A percentile compares a stretch with the other conserved stretches of the same genome.
phyloP scores from a whole-genome alignment of 129 eudicot species.

The Centella asiatica region DNA sequence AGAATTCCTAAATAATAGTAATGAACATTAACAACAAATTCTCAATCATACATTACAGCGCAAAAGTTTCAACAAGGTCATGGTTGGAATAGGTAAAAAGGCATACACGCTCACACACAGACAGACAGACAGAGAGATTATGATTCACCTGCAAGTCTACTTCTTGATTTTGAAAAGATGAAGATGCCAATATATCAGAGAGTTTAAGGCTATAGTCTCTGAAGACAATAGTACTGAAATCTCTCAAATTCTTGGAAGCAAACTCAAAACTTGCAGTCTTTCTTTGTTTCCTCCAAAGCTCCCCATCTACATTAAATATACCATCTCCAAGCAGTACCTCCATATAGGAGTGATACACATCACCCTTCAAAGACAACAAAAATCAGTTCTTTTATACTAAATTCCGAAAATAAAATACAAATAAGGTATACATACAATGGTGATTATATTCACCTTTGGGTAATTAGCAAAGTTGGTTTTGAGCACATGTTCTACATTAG shows the following conservation, averaged over 20 bases:
- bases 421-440: background rate
- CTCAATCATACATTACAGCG: background rate
- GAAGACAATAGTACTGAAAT: slow-evolving; percentile 86
- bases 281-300: slow-evolving; percentile 87
- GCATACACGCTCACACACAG: too few species aligned
- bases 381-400: slow-evolving; percentile 7
- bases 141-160: slow-evolving; percentile 77
- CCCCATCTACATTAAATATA: slow-evolving; percentile 93
- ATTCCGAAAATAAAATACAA: background rate
- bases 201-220: slow-evolving; percentile 90
- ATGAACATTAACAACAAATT: too few species aligned
- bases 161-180: slow-evolving; percentile 37
- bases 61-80: background rate
- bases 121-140: too few species aligned
- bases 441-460: slow-evolving; percentile 59
- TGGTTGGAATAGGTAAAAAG: background rate
- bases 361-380: slow-evolving; percentile 48
- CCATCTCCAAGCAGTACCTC: slow-evolving; percentile 96
- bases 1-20: slow-evolving; percentile 47
- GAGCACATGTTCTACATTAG: slow-evolving; percentile 75
- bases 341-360: slow-evolving; percentile 91
- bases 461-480: slow-evolving; percentile 75
- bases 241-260: slow-evolving; percentile 94
- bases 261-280: slow-evolving; percentile 95
- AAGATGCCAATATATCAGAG: slow-evolving; percentile 45